Evolutionary conservation across 371 early-diverging fungal genomes (phyloP), one percentile per base, ranked within the genome.

Genomic region (Thermomucor indicae-seudaticae): DNA sequence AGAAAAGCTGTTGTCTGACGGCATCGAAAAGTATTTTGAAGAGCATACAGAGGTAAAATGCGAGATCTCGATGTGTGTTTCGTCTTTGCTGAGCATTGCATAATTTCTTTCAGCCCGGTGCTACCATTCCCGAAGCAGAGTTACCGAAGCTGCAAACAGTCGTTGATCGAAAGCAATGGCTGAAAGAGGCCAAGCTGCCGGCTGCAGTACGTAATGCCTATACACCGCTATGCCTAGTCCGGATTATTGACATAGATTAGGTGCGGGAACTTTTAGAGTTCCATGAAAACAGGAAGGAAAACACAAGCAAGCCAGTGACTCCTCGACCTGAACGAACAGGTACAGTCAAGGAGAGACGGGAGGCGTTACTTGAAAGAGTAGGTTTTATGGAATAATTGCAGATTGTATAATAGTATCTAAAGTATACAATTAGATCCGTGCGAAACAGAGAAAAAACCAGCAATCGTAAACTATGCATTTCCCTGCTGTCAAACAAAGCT

Each of bases 321-420:
- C 24, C 30, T 55, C 57, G 4, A 60, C 64, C 32, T 47, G 51
- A 47, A 14, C 65, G 52, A 23, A 52, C 43, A 34, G 72, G 72
- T 3, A 60, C 51, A 27, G 65, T 65, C 11, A 63, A 64, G 22
- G 67, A 71, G 17, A 53, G 72, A 37, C 57, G 62, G 30, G 57
- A 58, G 25, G 72, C 72, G 14, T 60, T 71, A 25, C 49, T 60
- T 35, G 72, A 65, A 27, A 47, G 72, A 64, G 65, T 60, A 1
- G 34, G 16, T 12, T 34, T 23, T 30, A 11, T 20, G 19, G 8
- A 6, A 43, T 25, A 10, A 29, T 31, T 6, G n/a, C 0, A 35
- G n/a, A 19, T 38, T 7, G 2, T 25, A 16, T n/a, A 25, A 30
- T n/a, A 17, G 22, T 16, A 32, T 31, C 43, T 2, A 30, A 6